Evolutionary conservation across 108 stramenopile species (phyloP), one percentile per base, ranked within the genome.

Genomic region (Nitzschia inconspicua): DNA sequence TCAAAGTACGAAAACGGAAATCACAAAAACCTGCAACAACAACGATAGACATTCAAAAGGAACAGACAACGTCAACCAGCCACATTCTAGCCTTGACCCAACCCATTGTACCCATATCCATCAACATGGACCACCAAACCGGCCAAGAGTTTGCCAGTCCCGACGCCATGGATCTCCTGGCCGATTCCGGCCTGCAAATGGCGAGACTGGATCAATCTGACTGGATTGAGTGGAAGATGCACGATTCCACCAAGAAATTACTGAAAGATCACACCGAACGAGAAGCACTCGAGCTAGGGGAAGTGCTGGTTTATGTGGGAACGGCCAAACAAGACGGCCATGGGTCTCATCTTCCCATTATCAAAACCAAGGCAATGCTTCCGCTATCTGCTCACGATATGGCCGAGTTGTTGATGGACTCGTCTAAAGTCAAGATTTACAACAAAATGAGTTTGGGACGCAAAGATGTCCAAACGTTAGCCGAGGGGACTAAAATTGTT

Each of bases 391-490:
- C 92, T 7, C 43, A 78, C 23, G 88, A 84, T 32, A 63, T 93
- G 44, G 83, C 83, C 8, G 80, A 82, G 10, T 56, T 93, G 44
- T 43, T 93, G 16, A 79, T 93, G 86, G 88, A 93, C 62, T 89
- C 86, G 20, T 62, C 47, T 25, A 77, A 64, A 47, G 88, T 93
- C 24, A 73, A 76, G 22, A 57, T 70, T 16, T 93, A 93, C 68
- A 93, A 93, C 57, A 83, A 82, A 52, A 73, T 88, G 86, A 93
- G 92, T 72, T 35, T 88, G 52, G 92, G 92, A 14, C 66, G 92
- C 54, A 75, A 63, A 24, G 92, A 93, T 66, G 62, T 80, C 8
- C 29, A 40, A 20, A 54, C 68, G 22, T 44, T 69, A 1, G 72
- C 73, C 35, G 75, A 83, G 30, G 72, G 76, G 18, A 74, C 88